Evolutionary conservation across 176 grass and related monocot genomes (phyloP).

Genomic region (Melocanna baccifera): DNA sequence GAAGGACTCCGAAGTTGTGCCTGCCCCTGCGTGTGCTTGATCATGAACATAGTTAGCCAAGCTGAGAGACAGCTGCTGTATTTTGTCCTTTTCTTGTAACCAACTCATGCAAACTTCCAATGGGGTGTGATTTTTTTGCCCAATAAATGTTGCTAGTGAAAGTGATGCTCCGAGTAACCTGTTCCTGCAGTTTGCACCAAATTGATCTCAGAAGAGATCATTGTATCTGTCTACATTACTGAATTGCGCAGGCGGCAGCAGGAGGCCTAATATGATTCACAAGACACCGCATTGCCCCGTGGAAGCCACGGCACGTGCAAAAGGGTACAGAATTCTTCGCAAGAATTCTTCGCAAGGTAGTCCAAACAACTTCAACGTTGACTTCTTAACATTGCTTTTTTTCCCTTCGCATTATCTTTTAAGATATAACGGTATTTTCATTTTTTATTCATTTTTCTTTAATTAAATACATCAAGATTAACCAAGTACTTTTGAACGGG

Average conservation of each 20-base stretch:
- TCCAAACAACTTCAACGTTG: too few relatives aligned
- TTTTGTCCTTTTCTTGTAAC: background rate
- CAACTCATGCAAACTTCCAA: slow-evolving; percentile 18
- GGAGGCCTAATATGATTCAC: too few relatives aligned
- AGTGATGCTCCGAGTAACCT: slow-evolving; percentile 4
- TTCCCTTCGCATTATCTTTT: too few relatives aligned
- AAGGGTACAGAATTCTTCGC: too few relatives aligned
- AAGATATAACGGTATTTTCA: too few relatives aligned
- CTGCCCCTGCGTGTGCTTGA: slow-evolving; percentile 48
- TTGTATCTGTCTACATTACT: slow-evolving; percentile 40
- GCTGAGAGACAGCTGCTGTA: background rate
- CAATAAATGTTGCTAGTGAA: slow-evolving; percentile 38
- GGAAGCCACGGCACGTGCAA: too few relatives aligned
- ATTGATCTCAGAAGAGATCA: slow-evolving; percentile 32
- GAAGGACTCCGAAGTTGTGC: slow-evolving; percentile 58
- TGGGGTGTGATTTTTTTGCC: background rate
- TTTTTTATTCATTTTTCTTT: too few relatives aligned
- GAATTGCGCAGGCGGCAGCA: background rate
- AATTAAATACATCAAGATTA: too few relatives aligned
- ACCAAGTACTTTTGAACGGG: too few relatives aligned
- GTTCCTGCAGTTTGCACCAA: slow-evolving; percentile 16
- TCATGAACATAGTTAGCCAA: slow-evolving; percentile 34
- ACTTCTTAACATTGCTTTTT: too few relatives aligned
- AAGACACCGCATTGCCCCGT: too few relatives aligned
- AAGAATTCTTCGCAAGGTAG: too few relatives aligned